Percentiles rank a stretch among this genome's conserved stretches.
phyloP scores from a whole-genome alignment of 768 basidiomycete species.

The Suillus bovinus region DNA sequence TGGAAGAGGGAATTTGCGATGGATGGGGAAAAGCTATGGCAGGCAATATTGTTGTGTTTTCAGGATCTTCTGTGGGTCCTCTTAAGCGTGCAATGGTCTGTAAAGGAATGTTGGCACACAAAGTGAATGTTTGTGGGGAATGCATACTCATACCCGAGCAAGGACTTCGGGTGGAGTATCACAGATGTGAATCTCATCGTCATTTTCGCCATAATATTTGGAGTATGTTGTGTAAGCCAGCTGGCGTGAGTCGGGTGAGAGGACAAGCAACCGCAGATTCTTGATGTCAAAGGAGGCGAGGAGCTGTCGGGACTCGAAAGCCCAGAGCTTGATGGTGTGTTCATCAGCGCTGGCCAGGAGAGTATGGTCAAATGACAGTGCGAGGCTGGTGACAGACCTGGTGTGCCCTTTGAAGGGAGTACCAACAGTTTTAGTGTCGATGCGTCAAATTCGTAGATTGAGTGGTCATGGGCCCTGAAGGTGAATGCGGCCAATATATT shows the following conservation, averaged over 20 bases:
- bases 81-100: not conserved
- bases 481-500: not conserved
- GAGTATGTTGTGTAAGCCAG: not conserved
- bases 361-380: not conserved
- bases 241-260: not conserved
- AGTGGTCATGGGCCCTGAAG: no score
- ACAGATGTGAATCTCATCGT: not conserved
- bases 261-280: accelerated
- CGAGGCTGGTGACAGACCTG: accelerated
- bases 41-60: no score
- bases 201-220: accelerated
- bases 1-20: no score
- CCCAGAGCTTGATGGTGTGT: not conserved
- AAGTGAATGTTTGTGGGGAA: not conserved
- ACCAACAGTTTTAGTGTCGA: not conserved
- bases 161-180: not conserved
- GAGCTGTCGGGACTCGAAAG: not conserved
- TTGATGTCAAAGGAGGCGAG: not conserved
- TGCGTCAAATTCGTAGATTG: no score
- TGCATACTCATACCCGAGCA: not conserved
- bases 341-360: not conserved
- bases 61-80: no score
- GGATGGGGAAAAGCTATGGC: no score
- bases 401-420: not conserved
- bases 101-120: not conserved